These are phyloP conservation scores for Trichoderma sp. DNA, from an alignment of 2,329 filamentous ascomycete genomes.

Conservation along the genomic window DNA sequence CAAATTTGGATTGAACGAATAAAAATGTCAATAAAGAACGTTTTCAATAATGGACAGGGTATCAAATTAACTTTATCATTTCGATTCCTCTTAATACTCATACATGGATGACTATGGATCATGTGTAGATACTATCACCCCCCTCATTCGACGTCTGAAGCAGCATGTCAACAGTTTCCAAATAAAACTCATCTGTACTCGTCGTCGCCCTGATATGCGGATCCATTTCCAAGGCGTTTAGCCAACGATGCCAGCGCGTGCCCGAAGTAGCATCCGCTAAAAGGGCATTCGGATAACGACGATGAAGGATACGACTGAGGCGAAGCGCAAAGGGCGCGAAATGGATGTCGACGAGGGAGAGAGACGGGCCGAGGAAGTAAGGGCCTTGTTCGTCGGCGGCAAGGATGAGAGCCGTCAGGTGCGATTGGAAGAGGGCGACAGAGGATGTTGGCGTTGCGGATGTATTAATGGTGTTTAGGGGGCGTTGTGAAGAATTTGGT, in stretches of 20 bases:
- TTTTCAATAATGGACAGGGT: not conserved
- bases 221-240: constrained; percentile 67
- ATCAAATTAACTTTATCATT: too few species aligned
- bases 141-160: not conserved
- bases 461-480: constrained; percentile 47
- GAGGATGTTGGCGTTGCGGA: constrained; percentile 51
- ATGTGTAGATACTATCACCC: not conserved
- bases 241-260: constrained; percentile 68
- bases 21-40: not conserved
- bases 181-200: constrained; percentile 56
- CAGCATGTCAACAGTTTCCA: constrained; percentile 61
- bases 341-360: constrained; percentile 71
- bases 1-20: not conserved
- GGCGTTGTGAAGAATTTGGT: constrained; percentile 38
- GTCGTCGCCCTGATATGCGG: constrained; percentile 66
- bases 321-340: constrained; percentile 75
- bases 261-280: constrained; percentile 66
- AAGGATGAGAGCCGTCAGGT: constrained; percentile 58
- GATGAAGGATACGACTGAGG: constrained; percentile 64
- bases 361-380: constrained; percentile 61
- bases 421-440: constrained; percentile 62
- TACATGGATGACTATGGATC: not conserved
- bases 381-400: constrained; percentile 58
- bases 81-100: not conserved
- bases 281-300: constrained; percentile 49